These are phyloP conservation scores for Lyophyllum decastes DNA, from an alignment of 768 basidiomycete species.

Conservation along the genomic window DNA sequence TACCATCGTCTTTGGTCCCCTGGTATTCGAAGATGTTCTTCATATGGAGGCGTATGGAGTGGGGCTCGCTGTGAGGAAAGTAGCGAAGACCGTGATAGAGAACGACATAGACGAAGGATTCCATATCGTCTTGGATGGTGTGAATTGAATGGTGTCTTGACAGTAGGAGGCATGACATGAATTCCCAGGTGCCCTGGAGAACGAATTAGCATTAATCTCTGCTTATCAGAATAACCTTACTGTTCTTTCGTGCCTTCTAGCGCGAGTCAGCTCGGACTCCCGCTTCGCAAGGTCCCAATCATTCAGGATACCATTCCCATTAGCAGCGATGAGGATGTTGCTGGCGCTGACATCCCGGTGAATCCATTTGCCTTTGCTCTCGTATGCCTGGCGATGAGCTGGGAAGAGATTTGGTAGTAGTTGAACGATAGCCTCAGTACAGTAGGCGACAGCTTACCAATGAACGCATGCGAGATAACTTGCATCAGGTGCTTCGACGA, in stretches of 20 bases:
- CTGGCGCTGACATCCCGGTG: conserved; percentile 12
- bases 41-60: neutral
- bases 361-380: neutral
- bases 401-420: neutral
- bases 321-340: conserved; percentile 9
- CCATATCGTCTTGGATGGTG: conserved; percentile 12
- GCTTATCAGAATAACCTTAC: neutral
- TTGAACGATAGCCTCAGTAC: neutral
- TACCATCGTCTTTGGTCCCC: neutral
- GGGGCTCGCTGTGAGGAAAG: neutral
- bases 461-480: conserved; percentile 22
- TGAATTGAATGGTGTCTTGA: neutral
- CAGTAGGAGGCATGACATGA: conserved; percentile 13
- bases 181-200: conserved; percentile 14
- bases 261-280: neutral
- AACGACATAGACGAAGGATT: conserved; percentile 10
- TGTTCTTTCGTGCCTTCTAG: neutral
- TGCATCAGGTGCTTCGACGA: conserved; percentile 20
- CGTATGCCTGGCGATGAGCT: conserved; percentile 11
- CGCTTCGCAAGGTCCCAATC: conserved; percentile 16
- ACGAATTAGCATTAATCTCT: neutral
- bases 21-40: neutral
- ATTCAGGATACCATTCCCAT: conserved; percentile 12
- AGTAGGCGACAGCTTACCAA: conserved; percentile 14
- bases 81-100: conserved; percentile 10